Conservation (phyloP, 129 eudicot species). For the Artemisia argyi region DNA sequence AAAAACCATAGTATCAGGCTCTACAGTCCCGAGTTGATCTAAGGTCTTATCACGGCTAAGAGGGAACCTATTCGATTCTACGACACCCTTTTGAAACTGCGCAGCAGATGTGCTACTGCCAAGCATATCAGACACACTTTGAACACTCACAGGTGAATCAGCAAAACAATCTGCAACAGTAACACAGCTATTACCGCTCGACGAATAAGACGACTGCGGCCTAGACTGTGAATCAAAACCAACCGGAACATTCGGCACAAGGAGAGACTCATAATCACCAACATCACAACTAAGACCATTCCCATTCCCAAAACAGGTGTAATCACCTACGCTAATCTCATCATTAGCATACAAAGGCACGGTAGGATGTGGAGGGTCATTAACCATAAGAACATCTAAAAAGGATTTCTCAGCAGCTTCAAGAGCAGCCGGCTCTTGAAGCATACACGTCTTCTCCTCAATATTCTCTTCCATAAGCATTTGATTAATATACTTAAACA, state of each 20-base stretch:
- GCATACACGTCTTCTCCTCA: constrained; percentile 66
- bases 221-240: constrained; percentile 36
- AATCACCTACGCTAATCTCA: constrained; percentile 19
- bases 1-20: background rate
- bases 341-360: constrained; percentile 29
- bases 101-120: constrained; percentile 25
- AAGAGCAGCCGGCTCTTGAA: constrained; percentile 81
- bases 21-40: constrained; percentile 21
- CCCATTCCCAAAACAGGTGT: constrained; percentile 9
- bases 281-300: constrained; percentile 34
- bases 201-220: constrained; percentile 47
- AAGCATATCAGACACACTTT: constrained; percentile 43
- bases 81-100: constrained; percentile 55
- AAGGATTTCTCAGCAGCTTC: constrained; percentile 83
- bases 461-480: constrained; percentile 93
- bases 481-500: constrained; percentile 75
- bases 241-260: constrained; percentile 25
- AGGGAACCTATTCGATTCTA: constrained; percentile 59
- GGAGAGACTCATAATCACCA: constrained; percentile 25
- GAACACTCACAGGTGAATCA: constrained; percentile 78
- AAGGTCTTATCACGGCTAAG: constrained; percentile 33
- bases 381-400: constrained; percentile 67
- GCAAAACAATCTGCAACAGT: constrained; percentile 41
- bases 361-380: constrained; percentile 40
- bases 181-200: constrained; percentile 38